Base-by-base conservation (phyloP, 306 rosid species). In the Quercus bicolor region DNA sequence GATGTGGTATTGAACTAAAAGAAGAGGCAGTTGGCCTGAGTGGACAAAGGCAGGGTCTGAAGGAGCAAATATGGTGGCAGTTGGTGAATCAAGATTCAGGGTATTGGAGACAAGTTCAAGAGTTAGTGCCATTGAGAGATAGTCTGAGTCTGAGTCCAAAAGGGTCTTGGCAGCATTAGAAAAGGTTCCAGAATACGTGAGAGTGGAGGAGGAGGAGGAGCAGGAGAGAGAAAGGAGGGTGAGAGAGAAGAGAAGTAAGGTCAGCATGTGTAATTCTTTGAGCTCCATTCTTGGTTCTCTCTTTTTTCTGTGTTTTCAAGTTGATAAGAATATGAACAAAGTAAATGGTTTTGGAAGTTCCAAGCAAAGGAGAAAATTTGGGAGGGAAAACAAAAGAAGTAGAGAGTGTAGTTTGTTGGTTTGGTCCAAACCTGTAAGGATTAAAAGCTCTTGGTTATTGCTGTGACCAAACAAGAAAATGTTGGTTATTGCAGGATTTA, bases 31-130 rank as follows among this genome's bases (percentile, higher is more conserved):
- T 4, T 80, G 79, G 56, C 88, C 88, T 0, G 37, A 61, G 68
- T 60, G 79, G 59, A 68, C 15, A 83, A 87, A 87, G 59, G 86
- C 77, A 53, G 45, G 5, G 83, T 79, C 83, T 31, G 73, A 26
- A n/a, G 88, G 86, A 45, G 83, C 81, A 69, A 87, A 87, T 21
- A 87, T 62, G 83, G 86, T 87, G 81, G 88, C 79, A 28, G 79
- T 40, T n/a, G 84, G 77, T 5, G 78, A 84, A 15, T 34, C 55
- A 45, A 76, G 79, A 5, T 59, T 29, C 59, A 82, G 55, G 64
- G 79, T 4, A 12, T 66, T 18, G 40, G 85, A 60, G 57, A 73
- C 83, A 5, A 87, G 80, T 68, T 71, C 77, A 34, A 87, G 86
- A 37, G 86, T 84, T 40, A 84, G 86, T 3, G 86, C 55, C 86